phyloP scores from a whole-genome alignment of 768 basidiomycete species.

The Plicaturopsis crispa region DNA sequence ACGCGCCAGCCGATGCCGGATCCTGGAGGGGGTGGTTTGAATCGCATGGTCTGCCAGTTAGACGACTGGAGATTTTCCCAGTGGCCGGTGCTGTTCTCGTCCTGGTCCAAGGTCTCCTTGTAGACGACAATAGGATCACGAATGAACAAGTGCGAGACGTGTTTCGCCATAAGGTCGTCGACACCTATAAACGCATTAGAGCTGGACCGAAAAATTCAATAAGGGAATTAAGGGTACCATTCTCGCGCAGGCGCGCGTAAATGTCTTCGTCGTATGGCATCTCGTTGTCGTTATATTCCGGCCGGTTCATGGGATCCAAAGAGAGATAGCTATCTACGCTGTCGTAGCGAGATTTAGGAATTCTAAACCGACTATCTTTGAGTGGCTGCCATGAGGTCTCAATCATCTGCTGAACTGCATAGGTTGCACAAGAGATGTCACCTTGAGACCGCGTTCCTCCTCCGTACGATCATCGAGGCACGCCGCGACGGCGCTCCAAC shows the following conservation, averaged over 20 bases:
- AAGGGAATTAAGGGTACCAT: slow-evolving; percentile 46
- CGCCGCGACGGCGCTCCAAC: slow-evolving; percentile 99
- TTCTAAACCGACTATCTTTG: slow-evolving; percentile 61
- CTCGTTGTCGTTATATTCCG: slow-evolving; percentile 88
- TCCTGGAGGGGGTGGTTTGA: slow-evolving; percentile 94
- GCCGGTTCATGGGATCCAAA: slow-evolving; percentile 75
- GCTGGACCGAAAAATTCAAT: neutral
- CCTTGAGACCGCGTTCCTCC: slow-evolving; percentile 88
- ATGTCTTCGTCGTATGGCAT: slow-evolving; percentile 74
- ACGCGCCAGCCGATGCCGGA: slow-evolving; percentile 96
- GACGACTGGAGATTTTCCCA: slow-evolving; percentile 94
- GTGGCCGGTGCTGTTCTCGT: slow-evolving; percentile 40
- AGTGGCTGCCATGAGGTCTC: slow-evolving; percentile 62
- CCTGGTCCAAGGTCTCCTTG: slow-evolving; percentile 88
- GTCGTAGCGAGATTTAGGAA: slow-evolving; percentile 97
- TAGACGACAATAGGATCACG: slow-evolving; percentile 95
- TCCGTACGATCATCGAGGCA: slow-evolving; percentile 95
- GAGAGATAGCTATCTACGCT: slow-evolving; percentile 94
- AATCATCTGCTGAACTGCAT: too few relatives aligned
- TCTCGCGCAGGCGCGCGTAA: slow-evolving; percentile 59
- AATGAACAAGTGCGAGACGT: slow-evolving; percentile 93
- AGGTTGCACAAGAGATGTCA: slow-evolving; percentile 15
- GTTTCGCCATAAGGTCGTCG: slow-evolving; percentile 81
- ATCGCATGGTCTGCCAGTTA: slow-evolving; percentile 98
- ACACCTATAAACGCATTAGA: slow-evolving; percentile 45